Evolutionary conservation across 352 stramenopile genomes (phyloP).

Genomic region (Phytophthora agathidicida): DNA sequence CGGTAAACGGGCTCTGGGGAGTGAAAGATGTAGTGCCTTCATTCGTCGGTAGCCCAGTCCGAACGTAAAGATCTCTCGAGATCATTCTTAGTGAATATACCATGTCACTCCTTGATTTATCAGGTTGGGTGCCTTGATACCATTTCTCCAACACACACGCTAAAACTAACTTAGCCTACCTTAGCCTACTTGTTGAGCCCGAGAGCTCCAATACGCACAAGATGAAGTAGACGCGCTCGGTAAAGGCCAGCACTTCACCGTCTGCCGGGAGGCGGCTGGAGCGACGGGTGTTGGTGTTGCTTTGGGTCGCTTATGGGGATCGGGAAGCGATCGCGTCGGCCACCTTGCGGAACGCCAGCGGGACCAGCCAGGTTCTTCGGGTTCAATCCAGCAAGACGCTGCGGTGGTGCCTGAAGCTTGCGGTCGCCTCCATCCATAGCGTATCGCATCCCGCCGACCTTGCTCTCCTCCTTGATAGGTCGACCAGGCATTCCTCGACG

Average conservation of each 20-base stretch:
- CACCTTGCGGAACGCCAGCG: slow-evolving; percentile 44
- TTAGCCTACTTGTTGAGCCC: slow-evolving; percentile 36
- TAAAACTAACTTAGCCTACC: slow-evolving; percentile 43
- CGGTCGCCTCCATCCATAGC: slow-evolving; percentile 68
- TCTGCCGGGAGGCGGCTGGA: slow-evolving; percentile 69
- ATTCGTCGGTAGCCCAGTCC: no score
- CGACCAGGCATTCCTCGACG: slow-evolving; percentile 66
- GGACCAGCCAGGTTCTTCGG: slow-evolving; percentile 74
- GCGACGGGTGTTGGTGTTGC: slow-evolving; percentile 72
- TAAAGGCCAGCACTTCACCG: slow-evolving; percentile 46
- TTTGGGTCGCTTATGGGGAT: slow-evolving; percentile 79
- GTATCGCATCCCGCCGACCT: slow-evolving; percentile 59
- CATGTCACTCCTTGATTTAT: slow-evolving; percentile 31
- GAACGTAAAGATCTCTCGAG: no score
- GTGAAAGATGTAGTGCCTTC: no score
- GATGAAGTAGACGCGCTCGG: slow-evolving; percentile 32
- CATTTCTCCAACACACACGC: slow-evolving; percentile 41
- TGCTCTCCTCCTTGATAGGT: slow-evolving; percentile 75
- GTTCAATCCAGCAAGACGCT: slow-evolving; percentile 71
- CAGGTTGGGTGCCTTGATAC: slow-evolving; percentile 37
- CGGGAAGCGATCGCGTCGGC: slow-evolving; percentile 71
- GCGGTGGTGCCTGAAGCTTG: slow-evolving; percentile 60
- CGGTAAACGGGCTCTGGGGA: no score
- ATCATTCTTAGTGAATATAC: no score
- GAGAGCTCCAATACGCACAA: slow-evolving; percentile 31